Evolutionary conservation across 139 green algal species (phyloP), one percentile per base, ranked within the genome.

Genomic region (Chloropicon primus): DNA sequence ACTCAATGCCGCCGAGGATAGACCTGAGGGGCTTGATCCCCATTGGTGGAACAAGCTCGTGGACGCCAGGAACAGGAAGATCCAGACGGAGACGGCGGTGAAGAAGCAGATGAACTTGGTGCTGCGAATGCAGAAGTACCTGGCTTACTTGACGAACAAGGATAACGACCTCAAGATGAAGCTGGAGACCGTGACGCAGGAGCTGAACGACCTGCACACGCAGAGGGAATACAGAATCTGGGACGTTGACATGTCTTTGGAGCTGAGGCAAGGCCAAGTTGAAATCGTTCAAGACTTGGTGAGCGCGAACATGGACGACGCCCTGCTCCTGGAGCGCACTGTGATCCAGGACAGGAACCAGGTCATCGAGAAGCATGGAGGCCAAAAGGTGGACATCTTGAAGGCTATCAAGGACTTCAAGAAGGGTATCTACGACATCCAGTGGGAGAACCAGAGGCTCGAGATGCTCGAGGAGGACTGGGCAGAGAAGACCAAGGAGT

Each of bases 331-430:
- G 53, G 41, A 84, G 1, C 78, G 80, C 3, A 54, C 27, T 0
- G 29, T 84, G 53, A 84, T 92, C 41, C 81, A 90, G 74, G 76
- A 28, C 1, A 24, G 90, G 21, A 91, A 93, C 77, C 72, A 72
- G 0, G 76, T 82, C 3, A 86, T 92, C 10, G 62, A 76, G 21
- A 73, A 78, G 27, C 87, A 88, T 75, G 82, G 82, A 2, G 73
- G 24, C 25, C 78, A 83, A 78, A 87, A 87, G 81, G 72, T 91
- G 53, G 86, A 89, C 10, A 75, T 89, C 24, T 81, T 94, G 53
- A 80, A 24, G 21, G 81, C 80, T 1, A 92, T 91, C 77, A 92
- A 92, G 81, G 85, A 92, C 78, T 94, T 93, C 84, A 92, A 92
- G 76, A 85, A 85, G 41, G 88, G 88, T 73, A 92, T 92, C 26